A percentile compares a stretch with the other conserved stretches of the same genome.
These are phyloP conservation scores for Pseudogymnoascus sp. DNA, from an alignment of 2,329 filamentous ascomycete species.

Conservation along the genomic window DNA sequence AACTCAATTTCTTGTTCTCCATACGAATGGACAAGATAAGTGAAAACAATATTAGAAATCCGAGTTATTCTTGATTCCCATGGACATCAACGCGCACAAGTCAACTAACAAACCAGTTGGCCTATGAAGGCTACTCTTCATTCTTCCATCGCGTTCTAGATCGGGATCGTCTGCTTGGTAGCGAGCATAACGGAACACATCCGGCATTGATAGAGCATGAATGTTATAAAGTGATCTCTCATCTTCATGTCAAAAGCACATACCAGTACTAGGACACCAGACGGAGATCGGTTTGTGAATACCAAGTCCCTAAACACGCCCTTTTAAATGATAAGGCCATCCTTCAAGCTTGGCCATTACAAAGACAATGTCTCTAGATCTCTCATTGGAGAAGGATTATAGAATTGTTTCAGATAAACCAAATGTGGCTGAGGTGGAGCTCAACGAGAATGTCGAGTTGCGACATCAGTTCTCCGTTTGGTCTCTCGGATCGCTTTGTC, in stretches of 20 bases:
- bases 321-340: not conserved
- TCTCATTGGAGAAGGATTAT: not conserved
- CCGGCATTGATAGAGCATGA: not conserved
- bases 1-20: too few relatives aligned
- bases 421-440: not conserved
- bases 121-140: not conserved
- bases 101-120: not conserved
- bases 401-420: not conserved
- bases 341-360: not conserved
- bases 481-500: slow-evolving; percentile 37
- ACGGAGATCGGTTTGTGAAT: not conserved
- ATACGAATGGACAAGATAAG: too few relatives aligned
- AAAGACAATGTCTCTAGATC: not conserved
- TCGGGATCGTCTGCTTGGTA: not conserved
- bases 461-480: slow-evolving; percentile 34
- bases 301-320: not conserved
- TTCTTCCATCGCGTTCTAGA: not conserved
- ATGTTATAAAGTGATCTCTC: not conserved
- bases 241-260: not conserved
- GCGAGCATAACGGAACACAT: not conserved
- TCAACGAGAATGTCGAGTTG: slow-evolving; percentile 17
- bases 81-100: not conserved
- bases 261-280: not conserved
- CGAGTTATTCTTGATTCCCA: too few relatives aligned
- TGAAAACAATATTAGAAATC: too few relatives aligned